A percentile compares a stretch with the other conserved stretches of the same genome.
These are phyloP conservation scores for Bullera alba DNA, from an alignment of 768 basidiomycete species.

Conservation along the genomic window DNA sequence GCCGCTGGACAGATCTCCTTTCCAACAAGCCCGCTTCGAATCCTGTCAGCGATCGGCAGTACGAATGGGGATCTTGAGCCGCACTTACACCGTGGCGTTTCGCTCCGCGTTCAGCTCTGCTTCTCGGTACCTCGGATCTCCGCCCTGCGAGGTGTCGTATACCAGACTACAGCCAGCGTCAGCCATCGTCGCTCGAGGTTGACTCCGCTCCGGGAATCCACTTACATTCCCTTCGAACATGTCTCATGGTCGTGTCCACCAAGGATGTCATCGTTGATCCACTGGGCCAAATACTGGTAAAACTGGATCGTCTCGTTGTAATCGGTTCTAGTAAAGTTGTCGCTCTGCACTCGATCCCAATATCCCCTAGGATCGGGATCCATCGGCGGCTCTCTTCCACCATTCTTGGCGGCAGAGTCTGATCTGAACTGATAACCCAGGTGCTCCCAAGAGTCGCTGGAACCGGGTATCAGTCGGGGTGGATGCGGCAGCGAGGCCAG, in stretches of 20 bases:
- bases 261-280: conserved; percentile 49
- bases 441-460: conserved; percentile 14
- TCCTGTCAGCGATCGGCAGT: not conserved
- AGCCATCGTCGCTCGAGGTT: no score
- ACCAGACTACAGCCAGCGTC: not conserved
- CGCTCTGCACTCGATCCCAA: not conserved
- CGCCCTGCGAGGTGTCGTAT: conserved; percentile 16
- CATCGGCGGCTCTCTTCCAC: conserved; percentile 37
- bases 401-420: not conserved
- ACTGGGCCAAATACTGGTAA: conserved; percentile 47
- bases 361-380: conserved; percentile 37
- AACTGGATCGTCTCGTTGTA: conserved; percentile 47
- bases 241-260: conserved; percentile 51
- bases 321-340: conserved; percentile 44
- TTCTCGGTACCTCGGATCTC: conserved; percentile 7
- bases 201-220: no score
- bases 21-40: not conserved
- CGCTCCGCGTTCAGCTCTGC: conserved; percentile 2
- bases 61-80: not conserved
- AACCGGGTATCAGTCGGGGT: no score
- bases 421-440: not conserved
- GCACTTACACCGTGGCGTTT: not conserved
- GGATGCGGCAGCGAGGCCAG: conserved; percentile 46
- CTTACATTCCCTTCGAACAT: conserved; percentile 2
- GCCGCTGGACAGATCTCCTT: not conserved